phyloP scores from a whole-genome alignment of 495 filamentous ascomycete species.

The Aspergillus haitiensis region DNA sequence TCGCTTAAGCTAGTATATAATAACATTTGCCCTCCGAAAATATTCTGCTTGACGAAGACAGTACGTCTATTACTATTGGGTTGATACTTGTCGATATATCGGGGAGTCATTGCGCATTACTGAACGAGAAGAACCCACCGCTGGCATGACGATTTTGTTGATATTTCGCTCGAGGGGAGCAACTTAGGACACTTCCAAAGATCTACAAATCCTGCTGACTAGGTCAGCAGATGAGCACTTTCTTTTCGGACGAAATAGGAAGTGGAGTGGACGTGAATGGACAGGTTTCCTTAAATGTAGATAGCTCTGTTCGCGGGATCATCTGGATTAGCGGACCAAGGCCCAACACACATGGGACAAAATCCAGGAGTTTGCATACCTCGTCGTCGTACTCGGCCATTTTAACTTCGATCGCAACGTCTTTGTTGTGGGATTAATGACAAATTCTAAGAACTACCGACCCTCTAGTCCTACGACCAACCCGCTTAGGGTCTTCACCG shows the following conservation, averaged over 20 bases:
- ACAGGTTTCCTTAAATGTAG: too few relatives aligned
- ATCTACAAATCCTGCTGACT: conserved; percentile 21
- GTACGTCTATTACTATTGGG: conserved; percentile 41
- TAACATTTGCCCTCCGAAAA: conserved; percentile 42
- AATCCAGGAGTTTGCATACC: too few relatives aligned
- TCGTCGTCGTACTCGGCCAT: too few relatives aligned
- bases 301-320: too few relatives aligned
- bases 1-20: conserved; percentile 38
- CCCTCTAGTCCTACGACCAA: too few relatives aligned
- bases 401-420: too few relatives aligned
- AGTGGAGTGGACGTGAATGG: too few relatives aligned
- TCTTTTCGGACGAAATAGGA: conserved; percentile 9
- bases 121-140: conserved; percentile 27
- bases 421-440: too few relatives aligned
- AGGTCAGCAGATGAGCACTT: conserved; percentile 14
- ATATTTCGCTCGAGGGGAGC: conserved; percentile 23
- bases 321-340: too few relatives aligned
- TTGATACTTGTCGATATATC: conserved; percentile 36
- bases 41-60: conserved; percentile 38
- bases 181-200: conserved; percentile 25
- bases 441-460: too few relatives aligned
- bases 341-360: too few relatives aligned
- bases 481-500: too few relatives aligned
- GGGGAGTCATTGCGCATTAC: conserved; percentile 26
- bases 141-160: conserved; percentile 26